phyloP scores from a whole-genome alignment of 257 asterid species.

The Nicotiana knightiana region DNA sequence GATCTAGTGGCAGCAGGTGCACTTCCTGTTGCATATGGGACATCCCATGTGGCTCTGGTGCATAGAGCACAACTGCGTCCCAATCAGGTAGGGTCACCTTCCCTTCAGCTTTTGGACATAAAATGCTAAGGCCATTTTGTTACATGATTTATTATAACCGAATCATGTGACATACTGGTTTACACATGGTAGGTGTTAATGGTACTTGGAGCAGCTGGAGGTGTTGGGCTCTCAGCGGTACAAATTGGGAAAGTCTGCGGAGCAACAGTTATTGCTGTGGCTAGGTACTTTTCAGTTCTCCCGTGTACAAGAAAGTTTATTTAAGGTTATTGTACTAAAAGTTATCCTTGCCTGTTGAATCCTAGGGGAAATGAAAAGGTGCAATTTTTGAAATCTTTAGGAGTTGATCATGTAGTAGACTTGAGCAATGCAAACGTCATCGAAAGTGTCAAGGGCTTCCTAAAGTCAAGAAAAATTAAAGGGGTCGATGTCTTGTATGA shows the following conservation, averaged over 20 bases:
- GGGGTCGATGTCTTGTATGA: constrained; percentile 94
- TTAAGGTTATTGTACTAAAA: constrained; percentile 8
- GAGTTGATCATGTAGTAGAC: constrained; percentile 86
- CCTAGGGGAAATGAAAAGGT: constrained; percentile 79
- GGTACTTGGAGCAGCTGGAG: constrained; percentile 99
- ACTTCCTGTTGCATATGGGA: constrained; percentile 89
- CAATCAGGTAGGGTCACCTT: background rate
- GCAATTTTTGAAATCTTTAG: constrained; percentile 61
- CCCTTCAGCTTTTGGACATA: background rate
- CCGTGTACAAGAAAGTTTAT: background rate
- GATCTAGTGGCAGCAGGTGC: constrained; percentile 86
- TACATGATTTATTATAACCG: background rate
- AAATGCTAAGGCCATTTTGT: background rate
- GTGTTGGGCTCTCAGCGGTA: constrained; percentile 93
- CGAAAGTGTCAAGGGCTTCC: constrained; percentile 70
- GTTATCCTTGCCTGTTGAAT: constrained; percentile 13
- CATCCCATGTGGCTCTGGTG: constrained; percentile 88
- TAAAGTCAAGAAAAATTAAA: constrained; percentile 63
- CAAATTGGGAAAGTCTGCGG: constrained; percentile 90
- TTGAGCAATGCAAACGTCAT: constrained; percentile 57
- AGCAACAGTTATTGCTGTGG: constrained; percentile 82
- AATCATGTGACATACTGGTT: background rate
- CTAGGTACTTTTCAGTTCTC: constrained; percentile 46
- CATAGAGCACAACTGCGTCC: constrained; percentile 65
- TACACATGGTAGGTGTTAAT: constrained; percentile 56